Base-by-base conservation (phyloP, 1,139 yeast species). In the Meyerozyma guilliermondii region DNA sequence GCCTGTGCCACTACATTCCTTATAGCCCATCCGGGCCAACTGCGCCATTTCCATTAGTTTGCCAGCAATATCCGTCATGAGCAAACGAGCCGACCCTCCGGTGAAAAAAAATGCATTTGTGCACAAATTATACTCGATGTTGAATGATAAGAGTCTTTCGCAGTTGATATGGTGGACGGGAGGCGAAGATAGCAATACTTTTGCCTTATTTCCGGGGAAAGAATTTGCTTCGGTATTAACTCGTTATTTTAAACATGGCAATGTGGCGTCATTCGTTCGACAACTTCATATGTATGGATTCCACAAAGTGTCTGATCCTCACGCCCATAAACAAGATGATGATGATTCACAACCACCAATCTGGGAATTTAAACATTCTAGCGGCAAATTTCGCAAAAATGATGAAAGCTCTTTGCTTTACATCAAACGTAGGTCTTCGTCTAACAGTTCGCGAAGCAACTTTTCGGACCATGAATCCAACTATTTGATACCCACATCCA, bases 361-460 rank as follows among this genome's bases (percentile, higher is more conserved):
- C 5, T 91, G 98, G 98, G 95, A 87, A 62, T 91, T 91, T 65
- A 83, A 83, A 50, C 98, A 91, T 57, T 81, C 86, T 38, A 78
- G 83, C 34, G 95, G 94, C 6, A 68, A 74, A 45, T 91, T 91
- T 63, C 78, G 74, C 52, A 82, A 87, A 46, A 89, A 87, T 43
- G 92, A 89, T 56, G 80, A 81, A 46, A 80, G 74, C 38, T 71
- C 81, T 9, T 65, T 87, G 43, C 68, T 80, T 11, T 71, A 76
- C 39, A 87, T 87, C 51, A 87, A 84, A 56, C 69, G 96, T 47
- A 68, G 95, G 38, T 70, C 78, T 39, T 64, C 68, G 42, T 60
- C 66, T 41, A 66, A 65, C 48, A 51, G 55, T 40, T 52, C 57
- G 30, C 50, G 62, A 34, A 50, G 50, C 40, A 48, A 48, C 39